Evolutionary conservation across 2,329 filamentous ascomycete genomes (phyloP).

Genomic region (Phialophora chinensis): DNA sequence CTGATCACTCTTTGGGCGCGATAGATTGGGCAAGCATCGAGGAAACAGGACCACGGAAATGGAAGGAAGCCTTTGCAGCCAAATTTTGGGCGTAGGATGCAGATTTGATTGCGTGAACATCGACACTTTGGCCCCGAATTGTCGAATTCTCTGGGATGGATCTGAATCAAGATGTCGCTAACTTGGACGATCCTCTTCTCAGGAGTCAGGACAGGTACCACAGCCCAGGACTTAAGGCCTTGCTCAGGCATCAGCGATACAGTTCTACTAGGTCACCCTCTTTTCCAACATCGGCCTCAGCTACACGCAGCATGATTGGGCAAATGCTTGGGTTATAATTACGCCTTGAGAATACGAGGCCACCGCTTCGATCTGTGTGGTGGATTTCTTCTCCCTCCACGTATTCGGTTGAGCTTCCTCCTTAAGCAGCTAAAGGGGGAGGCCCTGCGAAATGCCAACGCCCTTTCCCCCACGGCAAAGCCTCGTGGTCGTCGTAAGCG

Average conservation of each 20-base stretch:
- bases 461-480: conserved; percentile 21
- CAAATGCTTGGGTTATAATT: background rate
- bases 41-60: background rate
- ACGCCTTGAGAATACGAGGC: conserved; percentile 2
- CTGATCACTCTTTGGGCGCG: background rate
- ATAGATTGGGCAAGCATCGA: background rate
- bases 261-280: background rate
- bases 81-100: background rate
- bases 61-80: background rate
- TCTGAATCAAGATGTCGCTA: background rate
- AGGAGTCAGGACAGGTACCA: background rate
- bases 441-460: conserved; percentile 3
- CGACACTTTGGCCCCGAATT: background rate
- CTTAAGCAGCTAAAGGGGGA: background rate
- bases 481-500: conserved; percentile 21
- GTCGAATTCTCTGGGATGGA: background rate
- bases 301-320: background rate
- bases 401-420: conserved; percentile 20
- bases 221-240: background rate
- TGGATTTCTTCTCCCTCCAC: conserved; percentile 7
- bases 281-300: background rate
- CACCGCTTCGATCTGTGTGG: background rate
- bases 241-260: conserved; percentile 21
- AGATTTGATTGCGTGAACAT: background rate
- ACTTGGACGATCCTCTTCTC: background rate